Conservation (phyloP, 108 stramenopile species). For the Cyclotella cryptica region DNA sequence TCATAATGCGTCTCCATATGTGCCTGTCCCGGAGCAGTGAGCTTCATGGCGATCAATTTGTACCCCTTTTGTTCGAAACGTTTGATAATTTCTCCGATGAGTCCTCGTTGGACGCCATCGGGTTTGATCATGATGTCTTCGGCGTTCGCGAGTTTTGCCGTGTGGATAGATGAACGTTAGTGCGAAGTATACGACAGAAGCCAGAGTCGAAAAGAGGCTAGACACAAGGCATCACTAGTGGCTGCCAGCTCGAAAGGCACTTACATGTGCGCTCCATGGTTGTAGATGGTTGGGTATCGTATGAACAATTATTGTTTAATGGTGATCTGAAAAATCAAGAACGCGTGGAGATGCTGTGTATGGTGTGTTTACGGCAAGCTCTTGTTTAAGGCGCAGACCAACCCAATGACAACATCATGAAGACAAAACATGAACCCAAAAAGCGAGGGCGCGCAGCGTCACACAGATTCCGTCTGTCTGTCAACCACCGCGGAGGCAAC, state of each 20-base stretch:
- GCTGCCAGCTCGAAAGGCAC: too few species aligned
- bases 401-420: too few species aligned
- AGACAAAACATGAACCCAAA: too few species aligned
- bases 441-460: too few species aligned
- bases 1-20: conserved; percentile 97
- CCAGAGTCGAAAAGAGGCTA: neutral
- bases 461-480: too few species aligned
- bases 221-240: neutral
- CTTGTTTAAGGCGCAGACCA: too few species aligned
- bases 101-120: conserved; percentile 98
- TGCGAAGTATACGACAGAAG: neutral
- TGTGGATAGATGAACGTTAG: too few species aligned
- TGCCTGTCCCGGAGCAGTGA: conserved; percentile 80
- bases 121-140: conserved; percentile 94
- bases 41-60: conserved; percentile 98
- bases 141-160: neutral
- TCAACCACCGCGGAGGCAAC: too few species aligned
- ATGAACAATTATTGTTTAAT: neutral
- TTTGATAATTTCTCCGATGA: conserved; percentile 96
- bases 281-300: neutral
- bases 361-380: too few species aligned
- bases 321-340: too few species aligned
- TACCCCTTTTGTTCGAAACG: conserved; percentile 98
- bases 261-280: conserved; percentile 59
- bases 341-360: too few species aligned